Evolutionary conservation across 208 protist species (phyloP).

Genomic region (Crithidia acanthocephali): DNA sequence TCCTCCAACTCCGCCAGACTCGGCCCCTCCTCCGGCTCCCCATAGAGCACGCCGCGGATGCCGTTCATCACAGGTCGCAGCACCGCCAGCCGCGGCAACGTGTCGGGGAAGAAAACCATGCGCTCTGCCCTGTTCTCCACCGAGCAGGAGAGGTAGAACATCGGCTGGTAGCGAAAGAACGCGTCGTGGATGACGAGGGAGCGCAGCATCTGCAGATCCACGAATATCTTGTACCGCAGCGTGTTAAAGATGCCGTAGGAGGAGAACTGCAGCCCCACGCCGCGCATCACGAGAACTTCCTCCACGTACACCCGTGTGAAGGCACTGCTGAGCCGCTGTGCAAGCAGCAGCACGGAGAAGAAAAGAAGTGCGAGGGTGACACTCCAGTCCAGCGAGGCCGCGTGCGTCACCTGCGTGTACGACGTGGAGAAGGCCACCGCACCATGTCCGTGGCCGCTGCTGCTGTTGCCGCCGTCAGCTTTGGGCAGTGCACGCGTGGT

Average conservation of each 20-base stretch:
- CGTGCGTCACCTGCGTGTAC: constrained; percentile 11
- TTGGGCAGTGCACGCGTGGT: background rate
- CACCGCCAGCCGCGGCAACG: constrained; percentile 75
- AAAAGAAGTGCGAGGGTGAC: constrained; percentile 27
- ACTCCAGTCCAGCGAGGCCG: constrained; percentile 16
- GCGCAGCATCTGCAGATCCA: constrained; percentile 73
- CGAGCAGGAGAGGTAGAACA: constrained; percentile 84
- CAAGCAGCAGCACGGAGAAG: constrained; percentile 38
- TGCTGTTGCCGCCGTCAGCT: background rate
- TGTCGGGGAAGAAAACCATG: constrained; percentile 77
- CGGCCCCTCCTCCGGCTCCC: constrained; percentile 61
- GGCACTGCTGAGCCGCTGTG: constrained; percentile 42
- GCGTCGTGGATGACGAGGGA: constrained; percentile 84
- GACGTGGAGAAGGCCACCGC: constrained; percentile 1
- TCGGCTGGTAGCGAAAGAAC: constrained; percentile 79
- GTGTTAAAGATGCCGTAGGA: constrained; percentile 71
- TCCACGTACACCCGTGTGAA: constrained; percentile 58
- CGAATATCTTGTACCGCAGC: constrained; percentile 48
- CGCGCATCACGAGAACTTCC: constrained; percentile 78
- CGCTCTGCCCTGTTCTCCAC: constrained; percentile 66
- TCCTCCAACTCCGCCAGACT: constrained; percentile 63
- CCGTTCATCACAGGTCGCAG: constrained; percentile 72
- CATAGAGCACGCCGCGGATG: constrained; percentile 75
- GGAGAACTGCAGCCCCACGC: constrained; percentile 79
- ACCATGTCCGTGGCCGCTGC: background rate